Conservation (phyloP, 2,329 filamentous ascomycete genomes). For the Botryotinia convoluta region DNA sequence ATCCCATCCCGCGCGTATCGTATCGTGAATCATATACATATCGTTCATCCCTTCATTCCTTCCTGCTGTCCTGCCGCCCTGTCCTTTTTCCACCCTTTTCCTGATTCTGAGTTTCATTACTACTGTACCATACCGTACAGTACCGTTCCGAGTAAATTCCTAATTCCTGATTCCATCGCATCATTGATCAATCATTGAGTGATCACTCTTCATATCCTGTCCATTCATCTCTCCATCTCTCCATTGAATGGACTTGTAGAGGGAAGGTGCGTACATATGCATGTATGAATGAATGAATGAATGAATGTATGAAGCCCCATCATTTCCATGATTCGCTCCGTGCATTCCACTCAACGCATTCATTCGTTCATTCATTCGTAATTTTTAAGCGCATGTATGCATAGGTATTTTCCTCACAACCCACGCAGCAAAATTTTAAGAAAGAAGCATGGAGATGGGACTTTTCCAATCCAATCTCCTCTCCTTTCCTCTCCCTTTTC, state of each 20-base stretch:
- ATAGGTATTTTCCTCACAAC: not conserved
- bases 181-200: not conserved
- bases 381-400: not conserved
- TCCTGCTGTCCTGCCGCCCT: not conserved
- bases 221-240: not conserved
- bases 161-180: not conserved
- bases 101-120: no score
- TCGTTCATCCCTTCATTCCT: not conserved
- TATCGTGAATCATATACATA: not conserved
- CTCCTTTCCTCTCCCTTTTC: no score
- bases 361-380: conserved; percentile 1
- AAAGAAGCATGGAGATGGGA: not conserved
- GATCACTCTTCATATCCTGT: no score
- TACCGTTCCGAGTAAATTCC: not conserved
- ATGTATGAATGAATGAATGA: not conserved
- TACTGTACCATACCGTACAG: not conserved
- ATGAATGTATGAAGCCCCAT: no score
- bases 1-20: not conserved
- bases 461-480: not conserved
- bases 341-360: not conserved
- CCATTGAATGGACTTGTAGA: not conserved
- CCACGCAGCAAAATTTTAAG: no score
- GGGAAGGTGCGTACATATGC: not conserved
- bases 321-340: not conserved
- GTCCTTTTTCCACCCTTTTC: not conserved